Conservation (phyloP, 2,329 filamentous ascomycete species). For the Aureobasidium leucospermi region DNA sequence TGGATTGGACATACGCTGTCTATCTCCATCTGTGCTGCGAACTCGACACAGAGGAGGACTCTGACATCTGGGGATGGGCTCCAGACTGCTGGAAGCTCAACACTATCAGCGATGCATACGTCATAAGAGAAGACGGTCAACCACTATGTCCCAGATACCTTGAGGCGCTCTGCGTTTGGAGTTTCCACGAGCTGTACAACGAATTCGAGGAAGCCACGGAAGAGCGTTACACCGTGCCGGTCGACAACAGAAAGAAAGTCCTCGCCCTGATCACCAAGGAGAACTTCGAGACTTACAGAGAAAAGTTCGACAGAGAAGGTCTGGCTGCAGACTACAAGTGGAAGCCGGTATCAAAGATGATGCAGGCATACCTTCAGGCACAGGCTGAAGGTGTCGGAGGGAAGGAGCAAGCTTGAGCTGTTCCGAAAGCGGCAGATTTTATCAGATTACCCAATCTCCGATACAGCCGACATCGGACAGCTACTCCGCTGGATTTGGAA, state of each 20-base stretch:
- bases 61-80: neutral
- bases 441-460: conserved; percentile 1
- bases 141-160: too few relatives aligned
- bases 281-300: neutral
- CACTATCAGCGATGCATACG: too few relatives aligned
- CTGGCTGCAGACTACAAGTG: neutral
- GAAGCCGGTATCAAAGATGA: neutral
- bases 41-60: neutral
- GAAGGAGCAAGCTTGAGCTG: neutral
- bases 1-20: neutral
- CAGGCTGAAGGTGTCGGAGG: neutral
- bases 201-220: too few relatives aligned
- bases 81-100: neutral
- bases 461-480: neutral
- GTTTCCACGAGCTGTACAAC: too few relatives aligned
- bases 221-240: too few relatives aligned
- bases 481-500: neutral
- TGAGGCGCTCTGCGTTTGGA: too few relatives aligned
- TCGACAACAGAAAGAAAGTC: neutral
- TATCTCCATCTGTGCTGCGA: neutral
- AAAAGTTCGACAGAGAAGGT: neutral
- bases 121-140: too few relatives aligned
- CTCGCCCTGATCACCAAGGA: neutral
- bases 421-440: neutral
- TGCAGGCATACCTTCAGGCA: neutral